Conservation (phyloP, 1,284 basidiomycete genomes). For the Tilletia walkeri region DNA sequence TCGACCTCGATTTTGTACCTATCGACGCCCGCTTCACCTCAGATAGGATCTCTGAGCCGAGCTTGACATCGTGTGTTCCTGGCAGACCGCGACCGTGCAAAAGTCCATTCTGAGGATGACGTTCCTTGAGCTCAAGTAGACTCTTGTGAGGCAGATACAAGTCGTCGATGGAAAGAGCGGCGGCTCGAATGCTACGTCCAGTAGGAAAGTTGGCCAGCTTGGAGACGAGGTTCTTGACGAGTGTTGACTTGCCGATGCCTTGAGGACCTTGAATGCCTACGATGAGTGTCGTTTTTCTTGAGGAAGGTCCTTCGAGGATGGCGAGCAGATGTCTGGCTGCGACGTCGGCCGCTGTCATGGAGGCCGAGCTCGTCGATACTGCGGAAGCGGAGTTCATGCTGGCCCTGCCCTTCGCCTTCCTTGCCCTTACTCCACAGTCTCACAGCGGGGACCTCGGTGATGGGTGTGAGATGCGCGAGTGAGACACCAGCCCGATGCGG, state of each 20-base stretch:
- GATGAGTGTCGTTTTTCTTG: constrained; percentile 45
- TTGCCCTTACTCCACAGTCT: too few relatives aligned
- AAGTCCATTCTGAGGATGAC: constrained; percentile 66
- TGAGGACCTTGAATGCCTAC: constrained; percentile 84
- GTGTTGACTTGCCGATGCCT: constrained; percentile 46
- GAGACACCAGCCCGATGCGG: too few relatives aligned
- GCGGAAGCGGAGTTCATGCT: neutral
- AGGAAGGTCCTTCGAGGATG: neutral
- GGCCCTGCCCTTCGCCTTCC: too few relatives aligned
- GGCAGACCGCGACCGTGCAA: constrained; percentile 78
- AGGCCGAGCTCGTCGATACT: neutral
- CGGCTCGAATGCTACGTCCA: neutral
- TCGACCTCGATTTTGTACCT: constrained; percentile 25
- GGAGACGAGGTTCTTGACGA: constrained; percentile 7
- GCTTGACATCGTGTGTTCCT: constrained; percentile 76
- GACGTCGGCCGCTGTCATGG: neutral
- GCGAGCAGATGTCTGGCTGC: neutral
- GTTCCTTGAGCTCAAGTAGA: constrained; percentile 63
- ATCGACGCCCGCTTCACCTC: constrained; percentile 46
- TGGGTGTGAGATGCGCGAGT: too few relatives aligned
- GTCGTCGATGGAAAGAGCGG: constrained; percentile 58
- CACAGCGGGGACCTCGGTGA: too few relatives aligned
- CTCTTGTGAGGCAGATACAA: constrained; percentile 72
- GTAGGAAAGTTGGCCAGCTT: neutral
- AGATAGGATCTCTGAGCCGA: constrained; percentile 66